phyloP scores from a whole-genome alignment of 176 grass and related monocot species.

The Eragrostis nindensis region DNA sequence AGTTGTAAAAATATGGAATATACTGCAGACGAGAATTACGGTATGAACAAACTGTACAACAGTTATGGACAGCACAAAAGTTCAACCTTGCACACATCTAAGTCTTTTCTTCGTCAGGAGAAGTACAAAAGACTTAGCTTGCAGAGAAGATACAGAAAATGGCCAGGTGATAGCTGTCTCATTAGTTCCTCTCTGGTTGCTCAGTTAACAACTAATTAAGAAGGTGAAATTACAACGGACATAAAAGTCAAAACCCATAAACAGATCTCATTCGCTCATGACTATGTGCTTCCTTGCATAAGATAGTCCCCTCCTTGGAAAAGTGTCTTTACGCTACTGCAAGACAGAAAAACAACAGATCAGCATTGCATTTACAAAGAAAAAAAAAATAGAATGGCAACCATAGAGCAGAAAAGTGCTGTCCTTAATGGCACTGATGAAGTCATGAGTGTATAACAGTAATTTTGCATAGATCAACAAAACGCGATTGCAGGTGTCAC shows the following conservation, averaged over 20 bases:
- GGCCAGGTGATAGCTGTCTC: not conserved
- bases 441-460: not conserved
- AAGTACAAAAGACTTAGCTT: slow-evolving; percentile 9
- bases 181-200: slow-evolving; percentile 15
- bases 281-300: slow-evolving; percentile 32
- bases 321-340: slow-evolving; percentile 56
- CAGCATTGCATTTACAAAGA: not conserved
- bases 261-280: slow-evolving; percentile 1
- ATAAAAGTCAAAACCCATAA: slow-evolving; percentile 3
- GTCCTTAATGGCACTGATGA: not conserved
- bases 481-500: not conserved
- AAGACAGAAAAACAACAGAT: slow-evolving; percentile 26
- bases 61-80: slow-evolving; percentile 5
- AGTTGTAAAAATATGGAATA: not conserved
- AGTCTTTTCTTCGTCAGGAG: not conserved
- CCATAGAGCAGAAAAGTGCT: not conserved
- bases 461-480: not conserved
- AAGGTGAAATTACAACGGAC: slow-evolving; percentile 8
- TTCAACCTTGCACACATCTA: not conserved
- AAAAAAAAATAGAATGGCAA: not conserved
- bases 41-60: not conserved
- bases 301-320: slow-evolving; percentile 49
- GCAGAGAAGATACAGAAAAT: not conserved
- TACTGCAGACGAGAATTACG: not conserved
- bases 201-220: slow-evolving; percentile 34